Conservation (phyloP, 805 yeast species). For the Maudiozyma serrabonitensis region DNA sequence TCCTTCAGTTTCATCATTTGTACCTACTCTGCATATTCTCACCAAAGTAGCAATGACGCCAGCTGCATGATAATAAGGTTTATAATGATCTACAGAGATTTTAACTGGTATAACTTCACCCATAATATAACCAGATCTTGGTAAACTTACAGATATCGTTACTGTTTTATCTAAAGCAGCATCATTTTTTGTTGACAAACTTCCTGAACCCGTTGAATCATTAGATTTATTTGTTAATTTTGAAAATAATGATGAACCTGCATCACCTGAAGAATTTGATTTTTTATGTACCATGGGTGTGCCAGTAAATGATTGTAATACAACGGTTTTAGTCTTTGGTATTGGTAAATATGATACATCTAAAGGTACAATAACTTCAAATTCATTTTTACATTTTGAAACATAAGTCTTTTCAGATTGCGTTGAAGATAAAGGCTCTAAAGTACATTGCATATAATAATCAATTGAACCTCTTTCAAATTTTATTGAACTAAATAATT, state of each 20-base stretch:
- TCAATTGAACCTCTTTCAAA: slow-evolving; percentile 81
- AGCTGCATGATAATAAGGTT: slow-evolving; percentile 54
- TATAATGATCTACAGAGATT: slow-evolving; percentile 57
- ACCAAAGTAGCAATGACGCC: slow-evolving; percentile 75
- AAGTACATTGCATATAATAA: slow-evolving; percentile 38
- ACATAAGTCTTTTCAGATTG: slow-evolving; percentile 19
- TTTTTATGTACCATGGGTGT: neutral
- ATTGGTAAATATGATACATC: slow-evolving; percentile 60
- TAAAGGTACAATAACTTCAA: slow-evolving; percentile 60
- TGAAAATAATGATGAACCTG: slow-evolving; percentile 17
- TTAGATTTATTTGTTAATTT: slow-evolving; percentile 13
- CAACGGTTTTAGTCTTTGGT: slow-evolving; percentile 56
- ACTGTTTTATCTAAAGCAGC: slow-evolving; percentile 22
- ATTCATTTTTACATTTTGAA: slow-evolving; percentile 41
- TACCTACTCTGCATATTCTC: slow-evolving; percentile 61
- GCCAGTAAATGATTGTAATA: slow-evolving; percentile 42
- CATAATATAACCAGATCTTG: slow-evolving; percentile 61
- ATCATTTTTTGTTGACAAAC: neutral
- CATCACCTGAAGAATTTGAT: slow-evolving; percentile 10
- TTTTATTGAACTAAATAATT: slow-evolving; percentile 52
- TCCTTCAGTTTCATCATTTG: slow-evolving; percentile 39
- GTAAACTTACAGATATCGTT: slow-evolving; percentile 36
- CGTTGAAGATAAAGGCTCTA: slow-evolving; percentile 12
- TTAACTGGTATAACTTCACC: slow-evolving; percentile 76
- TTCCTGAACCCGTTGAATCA: slow-evolving; percentile 1